phyloP scores from a whole-genome alignment of 2,329 filamentous ascomycete genomes.

The Hirsutella rhossiliensis region DNA sequence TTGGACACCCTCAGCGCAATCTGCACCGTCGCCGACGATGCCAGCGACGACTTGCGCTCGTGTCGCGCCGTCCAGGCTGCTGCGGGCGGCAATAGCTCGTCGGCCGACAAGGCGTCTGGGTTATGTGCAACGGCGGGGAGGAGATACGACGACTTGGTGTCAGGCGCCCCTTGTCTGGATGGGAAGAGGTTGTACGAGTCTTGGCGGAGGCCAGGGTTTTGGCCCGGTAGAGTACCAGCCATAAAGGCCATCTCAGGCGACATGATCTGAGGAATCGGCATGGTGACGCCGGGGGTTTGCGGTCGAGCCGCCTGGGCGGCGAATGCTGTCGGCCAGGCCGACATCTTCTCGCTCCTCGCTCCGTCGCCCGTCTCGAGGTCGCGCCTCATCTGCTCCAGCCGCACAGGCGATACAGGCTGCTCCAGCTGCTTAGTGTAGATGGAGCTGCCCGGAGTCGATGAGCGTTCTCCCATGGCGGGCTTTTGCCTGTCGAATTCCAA shows the following conservation, averaged over 20 bases:
- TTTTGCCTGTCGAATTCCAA: constrained; percentile 33
- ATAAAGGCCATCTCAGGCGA: neutral
- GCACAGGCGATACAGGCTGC: constrained; percentile 6
- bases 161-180: constrained; percentile 1
- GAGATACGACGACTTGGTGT: constrained; percentile 19
- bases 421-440: constrained; percentile 10
- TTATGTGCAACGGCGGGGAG: constrained; percentile 20
- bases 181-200: constrained; percentile 7
- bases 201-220: neutral
- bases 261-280: neutral
- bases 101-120: neutral
- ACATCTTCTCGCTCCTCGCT: neutral
- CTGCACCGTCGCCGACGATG: constrained; percentile 57
- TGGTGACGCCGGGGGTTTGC: neutral
- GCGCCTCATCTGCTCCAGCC: neutral
- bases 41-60: constrained; percentile 47
- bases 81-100: constrained; percentile 27
- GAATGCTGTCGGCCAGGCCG: neutral
- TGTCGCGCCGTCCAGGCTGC: constrained; percentile 31
- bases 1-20: constrained; percentile 58
- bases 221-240: neutral
- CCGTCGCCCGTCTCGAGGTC: neutral
- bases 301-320: neutral
- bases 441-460: constrained; percentile 3
- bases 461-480: constrained; percentile 2